Evolutionary conservation across 257 asterid genomes (phyloP).

Genomic region (Fraxinus americana): DNA sequence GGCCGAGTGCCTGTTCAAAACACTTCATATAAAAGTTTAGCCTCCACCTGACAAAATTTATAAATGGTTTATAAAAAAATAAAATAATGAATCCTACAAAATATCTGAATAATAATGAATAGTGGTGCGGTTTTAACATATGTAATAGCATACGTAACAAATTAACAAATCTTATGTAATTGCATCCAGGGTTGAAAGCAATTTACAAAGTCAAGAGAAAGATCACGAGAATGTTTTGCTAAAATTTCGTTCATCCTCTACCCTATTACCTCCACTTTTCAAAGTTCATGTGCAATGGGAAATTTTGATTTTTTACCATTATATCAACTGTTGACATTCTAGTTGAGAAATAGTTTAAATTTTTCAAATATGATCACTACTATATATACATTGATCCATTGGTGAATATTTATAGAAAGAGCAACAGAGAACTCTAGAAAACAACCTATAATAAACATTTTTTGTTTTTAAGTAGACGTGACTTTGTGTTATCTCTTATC

Average conservation of each 20-base stretch:
- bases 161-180: not conserved
- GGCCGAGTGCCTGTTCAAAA: too few relatives aligned
- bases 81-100: too few relatives aligned
- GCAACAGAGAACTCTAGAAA: not conserved
- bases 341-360: conserved; percentile 17
- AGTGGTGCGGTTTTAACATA: too few relatives aligned
- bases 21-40: too few relatives aligned
- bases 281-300: not conserved
- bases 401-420: not conserved
- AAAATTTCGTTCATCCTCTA: conserved; percentile 15
- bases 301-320: too few relatives aligned
- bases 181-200: not conserved
- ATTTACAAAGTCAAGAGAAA: conserved; percentile 12
- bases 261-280: not conserved
- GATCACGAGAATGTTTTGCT: conserved; percentile 33
- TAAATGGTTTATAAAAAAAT: too few relatives aligned
- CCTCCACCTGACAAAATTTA: too few relatives aligned
- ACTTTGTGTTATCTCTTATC: too few relatives aligned
- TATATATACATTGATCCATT: not conserved
- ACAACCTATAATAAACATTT: too few relatives aligned
- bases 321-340: not conserved
- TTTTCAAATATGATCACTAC: not conserved
- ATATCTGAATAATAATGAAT: too few relatives aligned
- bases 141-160: not conserved
- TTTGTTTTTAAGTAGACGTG: too few relatives aligned